These are phyloP conservation scores for Aspergillus sp. DNA, from an alignment of 2,329 filamentous ascomycete species.

Conservation along the genomic window DNA sequence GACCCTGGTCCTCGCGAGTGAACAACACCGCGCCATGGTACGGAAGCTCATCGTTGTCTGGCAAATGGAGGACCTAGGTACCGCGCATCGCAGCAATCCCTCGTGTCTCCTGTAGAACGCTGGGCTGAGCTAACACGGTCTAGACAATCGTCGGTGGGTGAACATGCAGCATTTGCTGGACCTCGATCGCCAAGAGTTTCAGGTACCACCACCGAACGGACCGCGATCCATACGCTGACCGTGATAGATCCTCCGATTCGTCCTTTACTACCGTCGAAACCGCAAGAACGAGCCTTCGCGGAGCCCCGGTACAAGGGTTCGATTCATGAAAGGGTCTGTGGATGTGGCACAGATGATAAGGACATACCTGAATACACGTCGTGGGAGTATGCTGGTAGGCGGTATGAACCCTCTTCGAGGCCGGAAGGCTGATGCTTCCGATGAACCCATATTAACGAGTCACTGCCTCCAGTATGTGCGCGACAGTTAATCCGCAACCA, in stretches of 20 bases:
- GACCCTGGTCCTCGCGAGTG: neutral
- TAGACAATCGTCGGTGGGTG: neutral
- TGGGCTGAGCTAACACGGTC: too few relatives aligned
- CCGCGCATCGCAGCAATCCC: neutral
- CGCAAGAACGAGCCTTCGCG: too few relatives aligned
- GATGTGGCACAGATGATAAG: neutral
- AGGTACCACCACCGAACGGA: neutral
- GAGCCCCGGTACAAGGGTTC: neutral
- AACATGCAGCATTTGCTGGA: neutral
- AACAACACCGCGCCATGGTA: neutral
- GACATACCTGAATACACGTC: neutral
- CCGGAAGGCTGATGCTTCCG: neutral
- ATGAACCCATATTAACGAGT: neutral
- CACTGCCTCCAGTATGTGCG: neutral
- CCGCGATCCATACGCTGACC: neutral
- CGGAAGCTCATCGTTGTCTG: neutral
- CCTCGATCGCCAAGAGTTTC: neutral
- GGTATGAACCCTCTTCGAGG: neutral
- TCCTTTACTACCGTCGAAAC: neutral
- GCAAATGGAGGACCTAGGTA: neutral
- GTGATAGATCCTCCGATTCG: neutral
- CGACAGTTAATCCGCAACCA: neutral
- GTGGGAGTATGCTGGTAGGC: conserved; percentile 1
- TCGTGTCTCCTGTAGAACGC: neutral
- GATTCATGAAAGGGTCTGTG: neutral